These are phyloP conservation scores for Nicotiana paniculata DNA, from an alignment of 257 asterid species.

Conservation along the genomic window DNA sequence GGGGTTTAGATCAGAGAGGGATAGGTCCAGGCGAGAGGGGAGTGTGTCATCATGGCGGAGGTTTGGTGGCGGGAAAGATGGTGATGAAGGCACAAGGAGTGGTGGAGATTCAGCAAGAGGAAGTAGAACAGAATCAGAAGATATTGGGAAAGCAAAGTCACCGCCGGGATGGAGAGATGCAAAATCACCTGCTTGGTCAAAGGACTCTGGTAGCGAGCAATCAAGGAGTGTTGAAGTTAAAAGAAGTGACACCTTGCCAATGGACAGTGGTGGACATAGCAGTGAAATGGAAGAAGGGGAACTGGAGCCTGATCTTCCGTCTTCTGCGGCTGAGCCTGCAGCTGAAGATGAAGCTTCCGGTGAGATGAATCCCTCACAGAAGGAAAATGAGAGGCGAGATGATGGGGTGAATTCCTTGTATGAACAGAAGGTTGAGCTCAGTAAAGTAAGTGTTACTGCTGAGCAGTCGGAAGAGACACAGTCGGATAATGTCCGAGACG, in stretches of 20 bases:
- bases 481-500: slow-evolving; percentile 31
- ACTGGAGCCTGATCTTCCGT: slow-evolving; percentile 78
- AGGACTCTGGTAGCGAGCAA: slow-evolving; percentile 90
- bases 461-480: slow-evolving; percentile 31
- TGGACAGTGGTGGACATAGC: slow-evolving; percentile 57
- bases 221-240: slow-evolving; percentile 75
- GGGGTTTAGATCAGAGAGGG: slow-evolving; percentile 95
- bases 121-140: slow-evolving; percentile 49
- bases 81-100: slow-evolving; percentile 59
- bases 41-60: slow-evolving; percentile 84
- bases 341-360: slow-evolving; percentile 37
- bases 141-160: slow-evolving; percentile 54
- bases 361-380: slow-evolving; percentile 26
- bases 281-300: slow-evolving; percentile 97
- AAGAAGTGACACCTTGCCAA: slow-evolving; percentile 54
- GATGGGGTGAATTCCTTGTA: slow-evolving; percentile 21
- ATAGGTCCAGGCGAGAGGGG: slow-evolving; percentile 79
- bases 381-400: slow-evolving; percentile 25
- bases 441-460: slow-evolving; percentile 24
- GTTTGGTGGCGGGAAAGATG: slow-evolving; percentile 64
- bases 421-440: slow-evolving; percentile 26
- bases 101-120: slow-evolving; percentile 53
- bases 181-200: slow-evolving; percentile 88
- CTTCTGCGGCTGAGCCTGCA: slow-evolving; percentile 27
- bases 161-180: slow-evolving; percentile 54